Base-by-base conservation (phyloP, 352 stramenopile genomes). In the Salisapilia sapeloensis region DNA sequence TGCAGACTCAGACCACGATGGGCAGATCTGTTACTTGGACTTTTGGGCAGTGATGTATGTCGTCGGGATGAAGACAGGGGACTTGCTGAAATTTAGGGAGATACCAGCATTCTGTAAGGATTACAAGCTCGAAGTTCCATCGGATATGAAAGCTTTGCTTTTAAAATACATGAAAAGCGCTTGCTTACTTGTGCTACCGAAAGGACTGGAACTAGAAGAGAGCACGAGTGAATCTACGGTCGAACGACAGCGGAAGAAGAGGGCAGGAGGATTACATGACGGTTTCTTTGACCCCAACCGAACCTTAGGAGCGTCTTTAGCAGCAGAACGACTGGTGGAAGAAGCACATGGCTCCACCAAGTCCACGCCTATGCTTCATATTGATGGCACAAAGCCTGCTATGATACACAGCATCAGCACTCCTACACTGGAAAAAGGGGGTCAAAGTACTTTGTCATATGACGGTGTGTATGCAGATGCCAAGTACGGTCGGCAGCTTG, bases 21-120 rank as follows among this genome's bases (percentile, higher is more conserved):
- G 64, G 2, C 42, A 59, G 16, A 50, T 85, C 1, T 83, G 69
- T 29, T 89, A 89, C 35, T 41, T 89, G 14, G 72, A 89, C 32
- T 82, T 89, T 22, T 89, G 71, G 63, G 65, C 58, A 0, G 79
- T 89, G 60, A 44, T 89, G 0, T 89, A 89, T 34, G 62, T 89
- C 21, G 55, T 83, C 1, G 61, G 58, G 0, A 36, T 83, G 10
- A 76, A 61, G 9, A 69, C 60, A 5, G 44, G 47, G 4, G 39
- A 39, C 11, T 44, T 83, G 22, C 52, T 83, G 27, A 57, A 60
- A 33, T 77, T 85, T 43, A 50, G 56, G 4, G 60, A 83, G 20
- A 67, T 89, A 3, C 63, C 62, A 12, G 71, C 54, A 1, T 85
- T 85, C 34, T 83, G 69, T 27, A 53, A 53, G 0, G 59, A 79